Evolutionary conservation across 116 monocot species (phyloP), one percentile per base, ranked within the genome.

Genomic region (Phalaenopsis hybrid): DNA sequence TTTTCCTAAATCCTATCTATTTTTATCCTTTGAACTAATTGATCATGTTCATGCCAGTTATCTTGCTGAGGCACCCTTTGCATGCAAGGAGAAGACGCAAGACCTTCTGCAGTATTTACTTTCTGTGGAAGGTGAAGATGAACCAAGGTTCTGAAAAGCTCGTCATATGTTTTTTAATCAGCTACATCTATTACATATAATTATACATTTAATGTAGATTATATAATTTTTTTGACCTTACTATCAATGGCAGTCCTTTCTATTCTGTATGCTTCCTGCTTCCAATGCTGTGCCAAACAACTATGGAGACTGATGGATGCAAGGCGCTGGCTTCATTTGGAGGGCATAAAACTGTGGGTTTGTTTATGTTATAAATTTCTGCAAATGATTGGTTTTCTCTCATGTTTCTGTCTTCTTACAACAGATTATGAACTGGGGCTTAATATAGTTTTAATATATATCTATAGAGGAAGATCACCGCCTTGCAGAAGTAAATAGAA

Each of bases 231-330:
- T 8, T 17, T 81, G 80, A 3, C 17, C 50, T 74, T 16, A 10
- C 45, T 75, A 37, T 83, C 37, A 82, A 45, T 82, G 68, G 51
- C 89, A 94, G 95, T 51, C 93, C 98, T 25, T 93, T 95, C 82
- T 90, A 85, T 73, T 89, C 91, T 57, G 50, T 95, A 75, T 90
- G 93, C 84, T 98, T 98, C 70, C 85, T 98, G 87, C 98, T 98
- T 86, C 98, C 93, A 74, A 90, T 95, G 90, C 81, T 98, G 76
- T 98, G 91, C 78, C 98, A 94, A 93, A 85, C 88, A 82, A 98
- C 93, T 3, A 86, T 89, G 85, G 95, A 93, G 57, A 41, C 74
- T 79, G 92, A 94, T 78, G 98, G 91, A 59, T 90, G 95, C 81
- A 88, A 83, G 78, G 80, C 46, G 49, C 79, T 98, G 77, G 79